Evolutionary conservation across 306 rosid species (phyloP).

Genomic region (Echinosophora koreensis): DNA sequence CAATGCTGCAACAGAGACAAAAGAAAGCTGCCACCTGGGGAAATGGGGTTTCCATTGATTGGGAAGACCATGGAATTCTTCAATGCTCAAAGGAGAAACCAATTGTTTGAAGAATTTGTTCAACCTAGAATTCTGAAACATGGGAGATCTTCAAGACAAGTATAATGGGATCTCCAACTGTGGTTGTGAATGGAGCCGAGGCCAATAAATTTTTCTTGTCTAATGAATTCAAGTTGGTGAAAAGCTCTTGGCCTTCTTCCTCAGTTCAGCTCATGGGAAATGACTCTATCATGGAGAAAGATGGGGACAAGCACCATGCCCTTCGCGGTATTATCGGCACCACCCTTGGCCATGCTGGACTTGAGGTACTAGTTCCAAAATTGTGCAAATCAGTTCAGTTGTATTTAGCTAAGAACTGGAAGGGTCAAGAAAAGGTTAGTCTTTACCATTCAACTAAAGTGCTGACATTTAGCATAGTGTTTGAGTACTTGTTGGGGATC

Average conservation of each 20-base stretch:
- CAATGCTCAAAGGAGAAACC: conserved; percentile 69
- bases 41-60: conserved; percentile 78
- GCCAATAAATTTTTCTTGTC: conserved; percentile 74
- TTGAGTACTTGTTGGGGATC: conserved; percentile 81
- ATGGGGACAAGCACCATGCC: conserved; percentile 68
- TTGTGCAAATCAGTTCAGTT: conserved; percentile 55
- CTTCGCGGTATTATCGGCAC: conserved; percentile 64
- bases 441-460: conserved; percentile 64
- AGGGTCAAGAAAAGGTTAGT: conserved; percentile 55
- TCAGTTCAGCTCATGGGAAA: conserved; percentile 89
- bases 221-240: conserved; percentile 85
- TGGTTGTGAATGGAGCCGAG: conserved; percentile 77
- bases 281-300: conserved; percentile 80
- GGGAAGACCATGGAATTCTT: conserved; percentile 89
- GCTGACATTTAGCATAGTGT: conserved; percentile 66
- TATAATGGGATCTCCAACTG: conserved; percentile 87
- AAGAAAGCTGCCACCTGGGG: conserved; percentile 69
- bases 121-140: conserved; percentile 61
- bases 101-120: conserved; percentile 67
- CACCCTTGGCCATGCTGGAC: conserved; percentile 62
- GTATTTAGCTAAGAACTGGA: conserved; percentile 63
- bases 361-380: conserved; percentile 66
- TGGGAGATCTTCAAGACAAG: conserved; percentile 78
- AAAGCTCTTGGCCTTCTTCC: conserved; percentile 88
- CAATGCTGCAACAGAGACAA: conserved; percentile 44